A percentile compares a stretch with the other conserved stretches of the same genome.
Evolutionary conservation across 1,284 basidiomycete species (phyloP).

Genomic region (Phellopilus nigrolimitatus): DNA sequence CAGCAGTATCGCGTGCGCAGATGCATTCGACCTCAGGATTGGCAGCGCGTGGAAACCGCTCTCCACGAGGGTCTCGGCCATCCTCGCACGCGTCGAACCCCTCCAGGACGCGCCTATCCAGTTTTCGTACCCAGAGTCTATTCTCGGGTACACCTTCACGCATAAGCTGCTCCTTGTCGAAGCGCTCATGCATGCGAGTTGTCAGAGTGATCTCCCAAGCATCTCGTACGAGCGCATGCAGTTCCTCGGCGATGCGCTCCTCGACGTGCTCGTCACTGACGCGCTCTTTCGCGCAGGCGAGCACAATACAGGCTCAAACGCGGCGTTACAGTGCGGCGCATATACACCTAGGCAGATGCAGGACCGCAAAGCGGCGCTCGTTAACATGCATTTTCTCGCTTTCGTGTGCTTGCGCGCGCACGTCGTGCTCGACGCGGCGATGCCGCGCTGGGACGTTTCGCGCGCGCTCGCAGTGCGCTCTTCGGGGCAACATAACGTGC

Average conservation of each 20-base stretch:
- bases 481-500: constrained; percentile 39
- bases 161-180: constrained; percentile 65
- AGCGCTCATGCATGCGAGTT: constrained; percentile 74
- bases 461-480: constrained; percentile 35
- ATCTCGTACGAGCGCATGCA: constrained; percentile 80
- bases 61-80: constrained; percentile 39
- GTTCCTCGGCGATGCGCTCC: constrained; percentile 73
- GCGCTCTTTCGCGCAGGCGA: constrained; percentile 58
- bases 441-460: constrained; percentile 40
- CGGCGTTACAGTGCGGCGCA: too few relatives aligned
- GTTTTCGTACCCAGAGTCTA: constrained; percentile 54
- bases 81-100: constrained; percentile 41
- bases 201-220: constrained; percentile 51
- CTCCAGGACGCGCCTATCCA: constrained; percentile 43
- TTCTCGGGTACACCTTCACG: constrained; percentile 67
- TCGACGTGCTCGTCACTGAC: constrained; percentile 62
- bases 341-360: constrained; percentile 67
- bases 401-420: constrained; percentile 51
- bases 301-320: too few relatives aligned
- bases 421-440: constrained; percentile 38
- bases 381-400: constrained; percentile 66
- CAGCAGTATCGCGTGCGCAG: constrained; percentile 51
- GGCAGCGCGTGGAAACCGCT: constrained; percentile 45
- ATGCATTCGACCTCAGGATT: constrained; percentile 56
- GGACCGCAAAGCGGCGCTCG: constrained; percentile 58